A percentile compares a stretch with the other conserved stretches of the same genome.
These are phyloP conservation scores for Pyrenophora graminea DNA, from an alignment of 2,329 filamentous ascomycete genomes.

Conservation along the genomic window DNA sequence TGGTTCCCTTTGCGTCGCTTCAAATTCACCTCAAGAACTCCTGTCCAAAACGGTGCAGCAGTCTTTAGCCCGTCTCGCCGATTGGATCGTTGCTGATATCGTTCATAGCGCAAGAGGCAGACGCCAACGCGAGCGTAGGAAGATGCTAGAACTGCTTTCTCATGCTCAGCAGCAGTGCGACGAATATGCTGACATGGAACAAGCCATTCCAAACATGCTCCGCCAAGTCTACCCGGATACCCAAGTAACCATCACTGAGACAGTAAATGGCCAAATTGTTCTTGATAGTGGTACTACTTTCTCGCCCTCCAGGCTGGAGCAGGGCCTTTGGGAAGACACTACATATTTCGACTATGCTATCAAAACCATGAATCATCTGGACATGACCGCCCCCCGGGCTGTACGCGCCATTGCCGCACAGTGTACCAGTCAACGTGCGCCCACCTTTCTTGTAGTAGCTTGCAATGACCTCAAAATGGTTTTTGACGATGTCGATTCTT, in stretches of 20 bases:
- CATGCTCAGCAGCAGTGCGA: conserved; percentile 25
- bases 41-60: conserved; percentile 41
- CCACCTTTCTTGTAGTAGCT: conserved; percentile 47
- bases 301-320: conserved; percentile 34
- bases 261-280: conserved; percentile 27
- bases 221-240: conserved; percentile 43
- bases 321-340: conserved; percentile 53
- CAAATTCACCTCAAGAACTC: conserved; percentile 38
- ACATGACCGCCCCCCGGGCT: conserved; percentile 29
- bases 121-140: conserved; percentile 48
- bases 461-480: conserved; percentile 50
- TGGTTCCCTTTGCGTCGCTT: conserved; percentile 53
- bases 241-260: conserved; percentile 31
- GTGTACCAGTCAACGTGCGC: conserved; percentile 40
- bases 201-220: conserved; percentile 37
- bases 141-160: conserved; percentile 46
- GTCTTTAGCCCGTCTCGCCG: conserved; percentile 45
- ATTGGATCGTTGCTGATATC: conserved; percentile 50
- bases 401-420: conserved; percentile 48
- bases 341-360: conserved; percentile 49
- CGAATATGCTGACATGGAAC: conserved; percentile 27
- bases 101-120: conserved; percentile 44
- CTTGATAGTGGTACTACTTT: conserved; percentile 37
- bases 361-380: conserved; percentile 40
- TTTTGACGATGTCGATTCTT: conserved; percentile 55